These are phyloP conservation scores for Hortiboletus campestris DNA, from an alignment of 768 basidiomycete genomes.

Conservation along the genomic window DNA sequence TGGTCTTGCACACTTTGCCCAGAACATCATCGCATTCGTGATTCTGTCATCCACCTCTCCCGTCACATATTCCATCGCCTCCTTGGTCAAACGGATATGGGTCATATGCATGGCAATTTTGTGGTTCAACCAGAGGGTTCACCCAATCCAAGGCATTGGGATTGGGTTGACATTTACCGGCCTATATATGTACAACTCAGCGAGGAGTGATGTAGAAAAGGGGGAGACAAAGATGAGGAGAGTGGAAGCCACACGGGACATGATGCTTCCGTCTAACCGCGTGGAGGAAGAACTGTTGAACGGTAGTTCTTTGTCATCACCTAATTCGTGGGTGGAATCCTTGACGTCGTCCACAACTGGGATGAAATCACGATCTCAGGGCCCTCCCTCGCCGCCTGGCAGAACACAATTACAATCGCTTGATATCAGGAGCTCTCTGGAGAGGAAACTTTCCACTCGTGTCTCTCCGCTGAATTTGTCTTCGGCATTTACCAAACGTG, in stretches of 20 bases:
- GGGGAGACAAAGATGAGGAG: constrained; percentile 87
- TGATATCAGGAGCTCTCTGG: constrained; percentile 7
- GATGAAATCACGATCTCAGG: constrained; percentile 20
- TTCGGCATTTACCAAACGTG: constrained; percentile 25
- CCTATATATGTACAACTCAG: constrained; percentile 93
- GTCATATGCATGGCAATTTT: constrained; percentile 97
- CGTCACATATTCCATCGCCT: constrained; percentile 98
- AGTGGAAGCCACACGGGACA: constrained; percentile 66
- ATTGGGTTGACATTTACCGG: constrained; percentile 88
- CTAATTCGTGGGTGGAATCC: not conserved
- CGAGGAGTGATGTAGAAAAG: constrained; percentile 88
- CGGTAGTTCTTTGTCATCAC: constrained; percentile 35
- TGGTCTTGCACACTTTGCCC: constrained; percentile 93
- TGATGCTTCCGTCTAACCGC: constrained; percentile 68
- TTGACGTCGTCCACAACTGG: constrained; percentile 25
- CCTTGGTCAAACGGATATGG: constrained; percentile 94
- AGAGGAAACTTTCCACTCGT: constrained; percentile 16
- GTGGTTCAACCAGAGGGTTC: constrained; percentile 90
- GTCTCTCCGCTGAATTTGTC: constrained; percentile 19
- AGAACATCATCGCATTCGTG: constrained; percentile 97
- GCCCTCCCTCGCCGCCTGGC: constrained; percentile 2
- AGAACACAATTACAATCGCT: not conserved
- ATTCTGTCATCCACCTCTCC: constrained; percentile 95
- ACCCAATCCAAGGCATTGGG: constrained; percentile 83
- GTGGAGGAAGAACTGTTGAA: constrained; percentile 53